Evolutionary conservation across 139 green algal genomes (phyloP).

Genomic region (Zygnema circumcarinatum): DNA sequence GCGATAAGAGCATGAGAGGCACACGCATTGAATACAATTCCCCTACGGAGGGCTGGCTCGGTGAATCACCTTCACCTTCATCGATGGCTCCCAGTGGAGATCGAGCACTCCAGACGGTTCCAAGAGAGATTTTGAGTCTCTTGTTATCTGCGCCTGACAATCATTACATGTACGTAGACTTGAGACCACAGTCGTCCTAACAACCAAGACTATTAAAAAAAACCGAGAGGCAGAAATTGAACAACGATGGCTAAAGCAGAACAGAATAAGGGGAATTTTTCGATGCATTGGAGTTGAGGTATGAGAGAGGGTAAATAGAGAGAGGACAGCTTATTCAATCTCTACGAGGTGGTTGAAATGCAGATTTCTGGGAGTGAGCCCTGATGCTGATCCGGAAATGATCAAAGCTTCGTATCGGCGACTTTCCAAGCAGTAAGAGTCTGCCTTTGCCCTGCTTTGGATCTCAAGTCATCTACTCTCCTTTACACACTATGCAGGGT

Average conservation of each 20-base stretch:
- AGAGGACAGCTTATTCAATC: background rate
- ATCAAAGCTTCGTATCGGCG: slow-evolving; percentile 31
- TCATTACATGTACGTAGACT: background rate
- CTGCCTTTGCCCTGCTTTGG: background rate
- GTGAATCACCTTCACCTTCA: background rate
- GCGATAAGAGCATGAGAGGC: background rate
- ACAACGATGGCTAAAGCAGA: too few relatives aligned
- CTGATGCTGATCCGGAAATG: slow-evolving; percentile 8
- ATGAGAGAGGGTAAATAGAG: background rate
- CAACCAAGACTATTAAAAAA: background rate
- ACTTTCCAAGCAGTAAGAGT: slow-evolving; percentile 14
- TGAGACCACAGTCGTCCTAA: background rate
- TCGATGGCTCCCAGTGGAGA: background rate
- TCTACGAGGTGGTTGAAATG: background rate
- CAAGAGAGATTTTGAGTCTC: background rate
- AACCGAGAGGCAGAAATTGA: too few relatives aligned
- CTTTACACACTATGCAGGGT: background rate
- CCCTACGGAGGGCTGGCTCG: background rate
- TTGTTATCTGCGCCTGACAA: background rate
- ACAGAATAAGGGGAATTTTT: background rate
- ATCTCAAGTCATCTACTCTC: background rate
- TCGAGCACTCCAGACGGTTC: background rate
- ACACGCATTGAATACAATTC: background rate
- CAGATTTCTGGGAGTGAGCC: slow-evolving; percentile 7
- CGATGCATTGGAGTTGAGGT: background rate